A percentile compares a stretch with the other conserved stretches of the same genome.
These are phyloP conservation scores for Dentipellis sp. DNA, from an alignment of 768 basidiomycete genomes.

Conservation along the genomic window DNA sequence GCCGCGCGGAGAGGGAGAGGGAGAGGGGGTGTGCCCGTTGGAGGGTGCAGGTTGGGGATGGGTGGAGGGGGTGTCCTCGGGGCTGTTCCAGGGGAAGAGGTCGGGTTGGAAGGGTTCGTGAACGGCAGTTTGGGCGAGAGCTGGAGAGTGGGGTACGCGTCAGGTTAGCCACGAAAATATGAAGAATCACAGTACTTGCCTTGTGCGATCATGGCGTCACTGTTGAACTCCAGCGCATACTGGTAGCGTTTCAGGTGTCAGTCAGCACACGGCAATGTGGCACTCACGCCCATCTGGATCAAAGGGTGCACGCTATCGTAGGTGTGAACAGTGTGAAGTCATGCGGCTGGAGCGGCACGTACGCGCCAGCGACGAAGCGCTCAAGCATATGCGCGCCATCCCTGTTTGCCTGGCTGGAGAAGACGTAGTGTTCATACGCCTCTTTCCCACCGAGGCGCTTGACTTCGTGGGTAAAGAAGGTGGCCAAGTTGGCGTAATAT, in stretches of 20 bases:
- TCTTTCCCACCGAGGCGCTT: slow-evolving; percentile 26
- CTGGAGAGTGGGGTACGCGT: slow-evolving; percentile 7
- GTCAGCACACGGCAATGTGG: neutral
- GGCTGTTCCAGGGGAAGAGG: slow-evolving; percentile 21
- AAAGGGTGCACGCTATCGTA: slow-evolving; percentile 39
- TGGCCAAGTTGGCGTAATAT: slow-evolving; percentile 21
- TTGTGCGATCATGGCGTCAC: slow-evolving; percentile 39
- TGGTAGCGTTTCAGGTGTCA: slow-evolving; percentile 13
- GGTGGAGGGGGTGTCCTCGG: neutral
- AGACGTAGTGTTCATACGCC: slow-evolving; percentile 41
- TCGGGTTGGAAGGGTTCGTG: slow-evolving; percentile 23
- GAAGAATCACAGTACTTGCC: slow-evolving; percentile 20
- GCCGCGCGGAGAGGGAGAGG: slow-evolving; percentile 19
- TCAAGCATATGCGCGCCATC: slow-evolving; percentile 24
- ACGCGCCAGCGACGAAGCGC: slow-evolving; percentile 28
- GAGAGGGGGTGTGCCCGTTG: slow-evolving; percentile 4
- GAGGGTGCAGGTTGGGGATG: neutral
- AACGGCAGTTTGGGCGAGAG: slow-evolving; percentile 42
- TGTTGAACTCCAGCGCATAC: slow-evolving; percentile 47
- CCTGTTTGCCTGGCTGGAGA: slow-evolving; percentile 25
- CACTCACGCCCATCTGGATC: slow-evolving; percentile 47
- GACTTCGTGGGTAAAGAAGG: slow-evolving; percentile 31
- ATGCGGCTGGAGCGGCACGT: slow-evolving; percentile 12
- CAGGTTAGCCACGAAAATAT: neutral
- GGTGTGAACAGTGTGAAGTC: neutral